phyloP scores from a whole-genome alignment of 2,329 filamentous ascomycete genomes.

The Xylaria digitata region DNA sequence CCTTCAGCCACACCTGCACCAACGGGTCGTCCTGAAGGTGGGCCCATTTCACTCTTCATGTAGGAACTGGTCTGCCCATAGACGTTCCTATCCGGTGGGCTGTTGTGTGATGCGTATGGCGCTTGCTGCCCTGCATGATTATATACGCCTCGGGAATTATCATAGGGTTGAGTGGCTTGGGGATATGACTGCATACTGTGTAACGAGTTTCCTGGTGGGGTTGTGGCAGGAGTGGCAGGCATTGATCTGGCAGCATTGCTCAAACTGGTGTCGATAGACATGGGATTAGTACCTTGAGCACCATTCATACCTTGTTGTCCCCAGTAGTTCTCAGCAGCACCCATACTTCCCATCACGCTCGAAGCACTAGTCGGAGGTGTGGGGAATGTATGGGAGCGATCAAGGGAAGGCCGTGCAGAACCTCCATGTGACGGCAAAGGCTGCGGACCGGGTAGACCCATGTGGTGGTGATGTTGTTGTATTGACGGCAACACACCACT shows the following conservation, averaged over 20 bases:
- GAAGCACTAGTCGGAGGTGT: slow-evolving; percentile 95
- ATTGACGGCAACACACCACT: slow-evolving; percentile 70
- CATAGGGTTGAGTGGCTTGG: slow-evolving; percentile 75
- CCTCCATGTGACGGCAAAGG: slow-evolving; percentile 73
- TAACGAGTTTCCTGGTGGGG: slow-evolving; percentile 81
- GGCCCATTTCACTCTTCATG: slow-evolving; percentile 89
- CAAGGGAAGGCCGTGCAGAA: slow-evolving; percentile 79
- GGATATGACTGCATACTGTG: slow-evolving; percentile 85
- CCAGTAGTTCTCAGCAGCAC: slow-evolving; percentile 83
- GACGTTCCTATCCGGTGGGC: slow-evolving; percentile 70
- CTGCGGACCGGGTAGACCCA: slow-evolving; percentile 67
- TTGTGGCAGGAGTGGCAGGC: slow-evolving; percentile 90
- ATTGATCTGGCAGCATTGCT: slow-evolving; percentile 81
- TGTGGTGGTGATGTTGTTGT: slow-evolving; percentile 73
- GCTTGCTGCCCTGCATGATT: slow-evolving; percentile 72
- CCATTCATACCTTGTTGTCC: slow-evolving; percentile 70
- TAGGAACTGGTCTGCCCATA: slow-evolving; percentile 76
- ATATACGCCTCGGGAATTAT: slow-evolving; percentile 82
- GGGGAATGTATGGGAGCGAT: slow-evolving; percentile 91
- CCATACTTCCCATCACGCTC: slow-evolving; percentile 80
- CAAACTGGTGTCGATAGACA: slow-evolving; percentile 84
- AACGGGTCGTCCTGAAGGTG: slow-evolving; percentile 73
- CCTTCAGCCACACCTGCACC: slow-evolving; percentile 71
- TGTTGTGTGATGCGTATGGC: slow-evolving; percentile 73
- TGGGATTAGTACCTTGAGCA: slow-evolving; percentile 72